Evolutionary conservation across 768 basidiomycete species (phyloP).

Genomic region (Pleurotus citrinopileatus): DNA sequence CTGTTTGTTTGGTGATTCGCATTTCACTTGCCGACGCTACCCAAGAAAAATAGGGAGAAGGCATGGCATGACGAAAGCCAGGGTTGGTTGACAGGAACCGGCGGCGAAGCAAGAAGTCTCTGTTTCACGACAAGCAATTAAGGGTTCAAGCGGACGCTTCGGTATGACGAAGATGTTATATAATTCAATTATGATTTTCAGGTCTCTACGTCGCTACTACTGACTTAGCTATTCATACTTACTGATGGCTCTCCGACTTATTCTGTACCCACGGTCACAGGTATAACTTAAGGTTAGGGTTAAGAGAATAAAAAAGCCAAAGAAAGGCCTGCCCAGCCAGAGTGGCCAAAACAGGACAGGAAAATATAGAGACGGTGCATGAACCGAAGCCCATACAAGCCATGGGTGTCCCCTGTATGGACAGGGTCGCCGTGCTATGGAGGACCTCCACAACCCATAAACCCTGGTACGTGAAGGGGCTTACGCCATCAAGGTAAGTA

Average conservation of each 20-base stretch:
- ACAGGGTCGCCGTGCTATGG: constrained; percentile 63
- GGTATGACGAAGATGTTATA: not conserved
- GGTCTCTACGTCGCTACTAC: too few relatives aligned
- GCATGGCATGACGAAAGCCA: not conserved
- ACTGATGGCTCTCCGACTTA: too few relatives aligned
- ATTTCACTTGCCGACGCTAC: too few relatives aligned
- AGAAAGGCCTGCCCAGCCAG: constrained; percentile 48
- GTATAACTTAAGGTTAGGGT: constrained; percentile 32
- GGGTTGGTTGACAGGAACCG: constrained; percentile 2
- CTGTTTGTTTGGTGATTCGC: too few relatives aligned
- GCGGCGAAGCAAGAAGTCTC: constrained; percentile 1
- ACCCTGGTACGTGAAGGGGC: constrained; percentile 43
- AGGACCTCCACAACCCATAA: constrained; percentile 44
- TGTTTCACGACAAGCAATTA: not conserved
- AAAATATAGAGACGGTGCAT: constrained; percentile 70
- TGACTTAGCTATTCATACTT: too few relatives aligned
- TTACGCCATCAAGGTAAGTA: too few relatives aligned
- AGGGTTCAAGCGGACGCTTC: not conserved
- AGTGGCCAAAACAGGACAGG: constrained; percentile 54
- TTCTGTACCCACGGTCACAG: too few relatives aligned
- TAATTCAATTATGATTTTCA: too few relatives aligned
- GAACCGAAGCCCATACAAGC: constrained; percentile 68
- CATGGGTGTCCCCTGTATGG: constrained; percentile 41
- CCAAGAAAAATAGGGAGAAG: not conserved
- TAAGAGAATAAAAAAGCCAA: constrained; percentile 20